Evolutionary conservation across 441 rosid species (phyloP).

Genomic region (Croton laevigatus): DNA sequence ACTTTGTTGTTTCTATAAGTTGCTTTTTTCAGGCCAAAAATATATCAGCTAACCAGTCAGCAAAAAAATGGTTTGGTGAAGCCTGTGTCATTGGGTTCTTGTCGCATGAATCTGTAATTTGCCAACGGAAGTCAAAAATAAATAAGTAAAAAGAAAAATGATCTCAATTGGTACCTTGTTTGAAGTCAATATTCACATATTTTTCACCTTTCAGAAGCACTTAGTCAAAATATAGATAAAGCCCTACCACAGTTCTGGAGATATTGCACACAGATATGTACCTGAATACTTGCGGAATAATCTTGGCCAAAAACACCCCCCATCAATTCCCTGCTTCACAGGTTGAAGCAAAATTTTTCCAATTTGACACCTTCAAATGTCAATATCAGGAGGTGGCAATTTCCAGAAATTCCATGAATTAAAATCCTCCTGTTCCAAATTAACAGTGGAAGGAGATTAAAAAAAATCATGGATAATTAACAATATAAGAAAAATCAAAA

Average conservation of each 20-base stretch:
- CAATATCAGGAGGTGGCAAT: constrained; percentile 58
- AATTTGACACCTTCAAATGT: constrained; percentile 29
- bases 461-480: constrained; percentile 4
- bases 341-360: constrained; percentile 11
- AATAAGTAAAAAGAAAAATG: not conserved
- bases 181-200: not conserved
- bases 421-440: constrained; percentile 67
- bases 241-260: not conserved
- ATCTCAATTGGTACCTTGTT: not conserved
- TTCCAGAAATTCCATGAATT: constrained; percentile 97
- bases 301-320: constrained; percentile 15
- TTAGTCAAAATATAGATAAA: not conserved
- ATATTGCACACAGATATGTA: constrained; percentile 10
- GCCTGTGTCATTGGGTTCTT: constrained; percentile 14
- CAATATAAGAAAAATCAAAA: not conserved
- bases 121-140: not conserved
- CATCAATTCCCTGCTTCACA: constrained; percentile 9
- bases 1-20: not conserved
- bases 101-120: constrained; percentile 23
- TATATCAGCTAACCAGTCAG: constrained; percentile 17
- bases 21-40: not conserved
- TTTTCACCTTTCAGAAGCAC: not conserved
- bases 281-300: constrained; percentile 29
- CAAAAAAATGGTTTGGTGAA: constrained; percentile 7
- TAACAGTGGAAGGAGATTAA: not conserved